phyloP scores from a whole-genome alignment of 768 basidiomycete genomes.

The Tylopilus vinaceipallidus region DNA sequence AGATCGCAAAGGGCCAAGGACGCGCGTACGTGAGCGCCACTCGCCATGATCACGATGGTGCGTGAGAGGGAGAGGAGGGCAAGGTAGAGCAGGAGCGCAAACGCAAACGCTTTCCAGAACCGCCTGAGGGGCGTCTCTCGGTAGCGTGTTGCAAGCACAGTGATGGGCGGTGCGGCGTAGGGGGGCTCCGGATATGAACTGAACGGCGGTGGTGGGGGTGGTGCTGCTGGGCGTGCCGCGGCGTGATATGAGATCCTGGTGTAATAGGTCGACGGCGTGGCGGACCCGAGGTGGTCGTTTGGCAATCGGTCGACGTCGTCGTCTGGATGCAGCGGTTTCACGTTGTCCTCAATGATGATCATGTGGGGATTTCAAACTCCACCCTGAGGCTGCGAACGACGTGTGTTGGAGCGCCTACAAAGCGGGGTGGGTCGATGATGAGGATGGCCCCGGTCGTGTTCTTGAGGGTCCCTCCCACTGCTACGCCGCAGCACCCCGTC shows the following conservation, averaged over 20 bases:
- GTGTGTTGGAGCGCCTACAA: too few species aligned
- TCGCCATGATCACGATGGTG: slow-evolving; percentile 2
- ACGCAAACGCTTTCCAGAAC: slow-evolving; percentile 14
- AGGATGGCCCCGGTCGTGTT: too few species aligned
- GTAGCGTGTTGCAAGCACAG: neutral
- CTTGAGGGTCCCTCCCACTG: too few species aligned
- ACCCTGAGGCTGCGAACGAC: neutral
- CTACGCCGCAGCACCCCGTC: too few species aligned
- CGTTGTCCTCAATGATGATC: slow-evolving; percentile 1
- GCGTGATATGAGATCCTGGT: slow-evolving; percentile 9
- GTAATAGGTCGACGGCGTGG: neutral
- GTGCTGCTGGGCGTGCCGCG: neutral
- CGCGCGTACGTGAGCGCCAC: neutral
- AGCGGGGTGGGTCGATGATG: too few species aligned
- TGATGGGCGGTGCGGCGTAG: neutral
- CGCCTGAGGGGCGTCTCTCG: slow-evolving; percentile 6
- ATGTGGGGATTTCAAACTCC: neutral
- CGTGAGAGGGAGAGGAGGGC: neutral
- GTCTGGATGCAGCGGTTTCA: neutral
- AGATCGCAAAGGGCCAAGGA: neutral
- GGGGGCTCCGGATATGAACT: slow-evolving; percentile 10
- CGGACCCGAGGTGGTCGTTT: slow-evolving; percentile 4
- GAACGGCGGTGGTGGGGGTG: slow-evolving; percentile 1
- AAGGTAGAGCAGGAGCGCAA: slow-evolving; percentile 15
- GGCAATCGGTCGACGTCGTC: neutral